Evolutionary conservation across 1,139 yeast genomes (phyloP).

Genomic region (Pichia sp.): DNA sequence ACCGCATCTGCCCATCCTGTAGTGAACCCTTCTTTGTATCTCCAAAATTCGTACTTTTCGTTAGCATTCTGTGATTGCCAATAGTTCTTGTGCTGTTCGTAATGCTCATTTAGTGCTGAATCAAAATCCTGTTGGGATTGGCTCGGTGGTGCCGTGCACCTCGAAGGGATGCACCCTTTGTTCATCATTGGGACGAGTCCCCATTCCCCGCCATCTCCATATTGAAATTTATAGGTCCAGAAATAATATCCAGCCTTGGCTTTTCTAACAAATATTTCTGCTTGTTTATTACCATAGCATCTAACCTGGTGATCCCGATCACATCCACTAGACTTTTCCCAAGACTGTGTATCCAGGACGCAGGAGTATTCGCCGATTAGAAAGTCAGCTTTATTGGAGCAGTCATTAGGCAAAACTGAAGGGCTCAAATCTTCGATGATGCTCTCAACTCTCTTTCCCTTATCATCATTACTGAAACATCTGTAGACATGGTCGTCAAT

Average conservation of each 20-base stretch:
- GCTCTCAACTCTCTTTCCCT: conserved; percentile 53
- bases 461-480: conserved; percentile 75
- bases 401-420: conserved; percentile 46
- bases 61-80: conserved; percentile 59
- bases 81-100: conserved; percentile 48
- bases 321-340: conserved; percentile 44
- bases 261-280: conserved; percentile 38
- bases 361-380: conserved; percentile 89
- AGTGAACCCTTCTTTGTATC: conserved; percentile 69
- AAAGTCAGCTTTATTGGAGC: conserved; percentile 42
- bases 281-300: conserved; percentile 40
- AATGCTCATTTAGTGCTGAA: conserved; percentile 33
- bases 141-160: conserved; percentile 18
- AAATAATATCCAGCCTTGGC: conserved; percentile 70
- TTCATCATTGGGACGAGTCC: conserved; percentile 76
- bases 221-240: conserved; percentile 85
- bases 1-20: conserved; percentile 69
- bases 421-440: conserved; percentile 51
- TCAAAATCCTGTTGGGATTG: conserved; percentile 41
- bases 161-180: conserved; percentile 48
- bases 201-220: conserved; percentile 97
- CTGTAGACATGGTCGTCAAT: conserved; percentile 84
- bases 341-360: conserved; percentile 68
- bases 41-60: conserved; percentile 69
- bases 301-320: conserved; percentile 41